Evolutionary conservation across 768 basidiomycete species (phyloP).

Genomic region (Megacollybia marginata): DNA sequence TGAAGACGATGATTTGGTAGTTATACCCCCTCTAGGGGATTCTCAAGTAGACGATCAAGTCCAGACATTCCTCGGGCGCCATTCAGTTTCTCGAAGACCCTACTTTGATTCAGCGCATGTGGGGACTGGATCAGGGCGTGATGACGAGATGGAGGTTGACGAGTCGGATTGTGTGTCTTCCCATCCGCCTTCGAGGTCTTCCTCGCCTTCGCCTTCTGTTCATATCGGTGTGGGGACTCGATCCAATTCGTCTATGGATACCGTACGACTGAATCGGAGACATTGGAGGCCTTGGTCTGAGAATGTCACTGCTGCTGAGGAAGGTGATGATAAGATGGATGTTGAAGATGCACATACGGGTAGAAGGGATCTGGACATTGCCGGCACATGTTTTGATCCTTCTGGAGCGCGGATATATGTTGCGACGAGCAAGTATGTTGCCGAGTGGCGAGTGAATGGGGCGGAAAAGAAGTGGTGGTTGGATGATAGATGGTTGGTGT

Average conservation of each 20-base stretch:
- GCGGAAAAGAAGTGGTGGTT: slow-evolving; percentile 72
- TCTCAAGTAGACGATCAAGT: slow-evolving; percentile 49
- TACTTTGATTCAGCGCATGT: neutral
- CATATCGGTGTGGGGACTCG: slow-evolving; percentile 4
- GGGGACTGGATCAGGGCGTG: slow-evolving; percentile 11
- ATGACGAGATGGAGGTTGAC: slow-evolving; percentile 32
- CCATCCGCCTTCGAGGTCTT: slow-evolving; percentile 36
- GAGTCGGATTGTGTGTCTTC: slow-evolving; percentile 50
- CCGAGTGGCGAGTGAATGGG: slow-evolving; percentile 71
- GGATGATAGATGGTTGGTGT: slow-evolving; percentile 18
- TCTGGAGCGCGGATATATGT: slow-evolving; percentile 61
- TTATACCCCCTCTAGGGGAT: slow-evolving; percentile 51
- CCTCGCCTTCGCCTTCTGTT: slow-evolving; percentile 36
- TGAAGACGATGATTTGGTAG: slow-evolving; percentile 43
- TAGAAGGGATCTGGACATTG: slow-evolving; percentile 42
- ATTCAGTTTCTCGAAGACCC: slow-evolving; percentile 32
- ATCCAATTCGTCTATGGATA: slow-evolving; percentile 2
- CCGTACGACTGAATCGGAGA: neutral
- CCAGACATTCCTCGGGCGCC: slow-evolving; percentile 43
- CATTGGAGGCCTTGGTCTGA: slow-evolving; percentile 3
- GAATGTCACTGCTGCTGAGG: neutral
- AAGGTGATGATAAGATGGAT: neutral
- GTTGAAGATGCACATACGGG: slow-evolving; percentile 7
- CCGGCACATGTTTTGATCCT: slow-evolving; percentile 72
- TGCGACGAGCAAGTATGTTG: slow-evolving; percentile 56